Percentiles rank a stretch among this genome's conserved stretches.
Evolutionary conservation across 1,284 basidiomycete species (phyloP).

Genomic region (Naganishia sp.): DNA sequence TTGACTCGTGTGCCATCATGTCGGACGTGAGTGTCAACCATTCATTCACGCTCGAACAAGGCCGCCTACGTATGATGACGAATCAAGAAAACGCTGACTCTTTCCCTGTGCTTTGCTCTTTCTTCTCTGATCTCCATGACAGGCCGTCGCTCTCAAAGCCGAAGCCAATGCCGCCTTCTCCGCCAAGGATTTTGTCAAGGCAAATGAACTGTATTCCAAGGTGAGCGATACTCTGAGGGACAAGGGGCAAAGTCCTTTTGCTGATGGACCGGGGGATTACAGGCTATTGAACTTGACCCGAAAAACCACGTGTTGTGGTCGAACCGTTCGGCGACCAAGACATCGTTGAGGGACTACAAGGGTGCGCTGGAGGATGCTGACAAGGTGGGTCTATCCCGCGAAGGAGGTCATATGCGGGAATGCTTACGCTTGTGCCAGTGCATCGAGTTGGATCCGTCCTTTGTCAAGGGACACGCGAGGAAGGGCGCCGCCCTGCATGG

Average conservation of each 20-base stretch:
- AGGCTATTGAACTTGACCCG: conserved; percentile 78
- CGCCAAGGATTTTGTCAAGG: conserved; percentile 87
- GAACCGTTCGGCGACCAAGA: conserved; percentile 86
- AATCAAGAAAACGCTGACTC: conserved; percentile 9
- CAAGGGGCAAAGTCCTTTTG: neutral
- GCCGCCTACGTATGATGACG: conserved; percentile 20
- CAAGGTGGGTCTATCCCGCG: conserved; percentile 61
- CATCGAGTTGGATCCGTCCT: conserved; percentile 75
- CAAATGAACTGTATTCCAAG: conserved; percentile 77
- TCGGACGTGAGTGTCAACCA: conserved; percentile 15
- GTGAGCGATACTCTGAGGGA: conserved; percentile 19
- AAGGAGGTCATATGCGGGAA: neutral
- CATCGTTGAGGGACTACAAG: conserved; percentile 75
- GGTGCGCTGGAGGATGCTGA: conserved; percentile 87
- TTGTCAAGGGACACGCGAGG: conserved; percentile 88
- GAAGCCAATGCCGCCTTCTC: conserved; percentile 95
- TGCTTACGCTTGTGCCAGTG: conserved; percentile 42
- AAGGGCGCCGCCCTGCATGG: conserved; percentile 96
- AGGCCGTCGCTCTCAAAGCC: conserved; percentile 72
- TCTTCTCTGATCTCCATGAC: neutral
- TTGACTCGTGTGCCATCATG: conserved; percentile 2
- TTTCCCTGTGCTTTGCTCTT: neutral
- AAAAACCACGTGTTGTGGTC: conserved; percentile 87
- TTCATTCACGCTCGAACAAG: neutral
- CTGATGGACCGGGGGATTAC: neutral